Evolutionary conservation across 768 basidiomycete species (phyloP).

Genomic region (Mycena metata): DNA sequence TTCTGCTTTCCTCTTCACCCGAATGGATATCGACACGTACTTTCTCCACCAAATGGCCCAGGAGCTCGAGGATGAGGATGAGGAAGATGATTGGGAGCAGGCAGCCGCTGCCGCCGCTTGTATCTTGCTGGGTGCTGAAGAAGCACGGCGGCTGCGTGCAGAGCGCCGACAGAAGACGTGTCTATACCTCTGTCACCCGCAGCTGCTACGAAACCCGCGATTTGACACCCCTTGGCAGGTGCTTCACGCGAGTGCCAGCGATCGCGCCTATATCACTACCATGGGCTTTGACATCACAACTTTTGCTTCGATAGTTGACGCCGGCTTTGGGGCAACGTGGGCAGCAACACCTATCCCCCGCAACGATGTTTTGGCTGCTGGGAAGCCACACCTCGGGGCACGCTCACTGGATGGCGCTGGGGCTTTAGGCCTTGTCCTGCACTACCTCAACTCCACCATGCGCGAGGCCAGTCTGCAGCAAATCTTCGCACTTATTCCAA

Average conservation of each 20-base stretch:
- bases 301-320: too few species aligned
- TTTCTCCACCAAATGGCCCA: not conserved
- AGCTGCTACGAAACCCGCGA: conserved; percentile 53
- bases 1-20: not conserved
- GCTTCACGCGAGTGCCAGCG: conserved; percentile 46
- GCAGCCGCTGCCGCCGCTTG: too few species aligned
- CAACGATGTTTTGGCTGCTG: too few species aligned
- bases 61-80: conserved; percentile 8
- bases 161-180: too few species aligned
- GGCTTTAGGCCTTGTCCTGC: conserved; percentile 56
- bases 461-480: conserved; percentile 54
- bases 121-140: too few species aligned
- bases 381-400: too few species aligned
- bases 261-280: conserved; percentile 60
- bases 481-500: conserved; percentile 60
- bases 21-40: conserved; percentile 2
- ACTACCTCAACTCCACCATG: conserved; percentile 60
- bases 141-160: too few species aligned
- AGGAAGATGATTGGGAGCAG: conserved; percentile 4
- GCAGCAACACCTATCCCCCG: too few species aligned
- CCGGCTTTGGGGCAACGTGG: too few species aligned
- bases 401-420: too few species aligned
- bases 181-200: conserved; percentile 42
- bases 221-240: conserved; percentile 52
- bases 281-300: conserved; percentile 58